A percentile compares a stretch with the other conserved stretches of the same genome.
Evolutionary conservation across 352 stramenopile genomes (phyloP).

Genomic region (Aphanomyces stellatus): DNA sequence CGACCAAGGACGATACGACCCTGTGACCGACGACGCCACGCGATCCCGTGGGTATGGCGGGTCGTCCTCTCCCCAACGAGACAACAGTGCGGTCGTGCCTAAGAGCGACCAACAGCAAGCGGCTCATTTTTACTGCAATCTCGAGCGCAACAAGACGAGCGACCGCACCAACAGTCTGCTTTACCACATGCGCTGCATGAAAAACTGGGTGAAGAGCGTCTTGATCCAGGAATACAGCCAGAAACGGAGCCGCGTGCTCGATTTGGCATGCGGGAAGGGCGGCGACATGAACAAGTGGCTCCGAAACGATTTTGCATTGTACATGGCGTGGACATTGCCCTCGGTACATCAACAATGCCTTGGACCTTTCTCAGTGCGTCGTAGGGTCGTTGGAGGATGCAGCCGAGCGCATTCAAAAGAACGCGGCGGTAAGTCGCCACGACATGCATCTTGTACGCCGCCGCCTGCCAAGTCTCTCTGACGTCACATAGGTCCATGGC

Average conservation of each 20-base stretch:
- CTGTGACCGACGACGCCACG: slow-evolving; percentile 9
- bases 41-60: too few species aligned
- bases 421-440: slow-evolving; percentile 56
- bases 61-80: too few species aligned
- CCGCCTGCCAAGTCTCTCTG: neutral
- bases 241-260: slow-evolving; percentile 86
- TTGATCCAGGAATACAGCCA: slow-evolving; percentile 88
- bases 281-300: slow-evolving; percentile 97
- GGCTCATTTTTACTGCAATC: slow-evolving; percentile 80
- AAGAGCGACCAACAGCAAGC: slow-evolving; percentile 28
- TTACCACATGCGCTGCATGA: slow-evolving; percentile 97
- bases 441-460: slow-evolving; percentile 49
- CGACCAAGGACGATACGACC: neutral
- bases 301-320: slow-evolving; percentile 84
- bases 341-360: too few species aligned
- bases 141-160: slow-evolving; percentile 59
- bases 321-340: slow-evolving; percentile 97
- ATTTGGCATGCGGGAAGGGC: slow-evolving; percentile 97
- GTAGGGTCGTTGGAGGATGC: slow-evolving; percentile 93
- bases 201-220: slow-evolving; percentile 98
- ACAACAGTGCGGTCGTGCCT: too few species aligned
- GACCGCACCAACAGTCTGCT: slow-evolving; percentile 85
- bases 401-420: slow-evolving; percentile 76
- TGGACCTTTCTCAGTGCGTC: too few species aligned
- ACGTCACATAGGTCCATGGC: slow-evolving; percentile 33